Percentiles rank a stretch among this genome's conserved stretches.
Evolutionary conservation across 2,329 filamentous ascomycete genomes (phyloP).

Genomic region (Fusarium pseudocircinatum): DNA sequence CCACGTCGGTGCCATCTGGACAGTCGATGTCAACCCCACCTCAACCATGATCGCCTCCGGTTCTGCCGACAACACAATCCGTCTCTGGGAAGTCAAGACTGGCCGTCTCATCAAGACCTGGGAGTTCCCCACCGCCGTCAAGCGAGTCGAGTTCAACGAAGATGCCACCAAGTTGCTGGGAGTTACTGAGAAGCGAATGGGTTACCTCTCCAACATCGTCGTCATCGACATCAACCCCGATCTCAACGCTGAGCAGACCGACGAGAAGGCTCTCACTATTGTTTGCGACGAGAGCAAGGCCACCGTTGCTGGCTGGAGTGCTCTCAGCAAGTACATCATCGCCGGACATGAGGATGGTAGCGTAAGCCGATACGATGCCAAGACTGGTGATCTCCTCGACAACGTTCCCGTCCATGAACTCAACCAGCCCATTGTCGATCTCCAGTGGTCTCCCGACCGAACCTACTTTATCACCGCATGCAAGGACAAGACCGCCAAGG

Average conservation of each 20-base stretch:
- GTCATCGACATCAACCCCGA: slow-evolving; percentile 91
- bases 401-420: slow-evolving; percentile 88
- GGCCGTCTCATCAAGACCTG: slow-evolving; percentile 95
- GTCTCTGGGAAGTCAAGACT: slow-evolving; percentile 94
- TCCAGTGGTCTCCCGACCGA: slow-evolving; percentile 93
- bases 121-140: slow-evolving; percentile 97
- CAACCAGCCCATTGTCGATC: slow-evolving; percentile 84
- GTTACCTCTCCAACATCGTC: slow-evolving; percentile 91
- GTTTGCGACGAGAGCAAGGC: slow-evolving; percentile 97
- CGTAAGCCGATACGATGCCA: slow-evolving; percentile 89
- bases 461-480: slow-evolving; percentile 98
- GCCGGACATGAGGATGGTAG: slow-evolving; percentile 97
- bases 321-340: slow-evolving; percentile 94
- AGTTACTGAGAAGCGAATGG: slow-evolving; percentile 98
- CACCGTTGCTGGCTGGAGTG: slow-evolving; percentile 97
- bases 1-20: slow-evolving; percentile 98
- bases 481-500: slow-evolving; percentile 97
- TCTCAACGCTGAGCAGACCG: slow-evolving; percentile 81
- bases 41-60: slow-evolving; percentile 92
- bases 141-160: slow-evolving; percentile 96
- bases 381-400: slow-evolving; percentile 85
- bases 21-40: slow-evolving; percentile 94
- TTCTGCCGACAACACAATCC: slow-evolving; percentile 97
- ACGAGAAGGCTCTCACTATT: slow-evolving; percentile 86
- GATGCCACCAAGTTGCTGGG: slow-evolving; percentile 91